phyloP scores from a whole-genome alignment of 176 grass and related monocot species.

The Alopecurus myosuroides region DNA sequence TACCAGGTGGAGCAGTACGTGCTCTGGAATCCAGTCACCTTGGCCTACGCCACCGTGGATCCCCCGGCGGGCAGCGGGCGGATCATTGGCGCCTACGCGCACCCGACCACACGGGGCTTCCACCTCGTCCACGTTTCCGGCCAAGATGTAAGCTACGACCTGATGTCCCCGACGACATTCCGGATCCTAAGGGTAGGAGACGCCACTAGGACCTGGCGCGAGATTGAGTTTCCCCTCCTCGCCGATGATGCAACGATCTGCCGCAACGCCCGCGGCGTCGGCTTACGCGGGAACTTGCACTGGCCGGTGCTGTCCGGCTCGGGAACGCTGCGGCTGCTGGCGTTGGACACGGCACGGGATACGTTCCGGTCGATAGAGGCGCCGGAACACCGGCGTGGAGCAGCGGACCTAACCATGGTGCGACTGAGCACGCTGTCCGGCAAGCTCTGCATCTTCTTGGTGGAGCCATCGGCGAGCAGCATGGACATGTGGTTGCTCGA shows the following conservation, averaged over 20 bases:
- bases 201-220: background rate
- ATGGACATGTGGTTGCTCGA: slow-evolving; percentile 2
- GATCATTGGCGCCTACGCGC: background rate
- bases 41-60: background rate
- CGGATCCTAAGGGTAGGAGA: background rate
- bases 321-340: background rate
- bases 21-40: background rate
- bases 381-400: background rate
- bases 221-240: slow-evolving; percentile 9
- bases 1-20: background rate
- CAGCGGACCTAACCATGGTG: background rate
- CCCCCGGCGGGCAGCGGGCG: background rate
- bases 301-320: background rate
- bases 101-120: background rate
- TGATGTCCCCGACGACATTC: background rate
- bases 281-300: background rate
- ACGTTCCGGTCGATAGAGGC: background rate
- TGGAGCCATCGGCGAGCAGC: background rate
- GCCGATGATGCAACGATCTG: background rate
- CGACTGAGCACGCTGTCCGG: background rate
- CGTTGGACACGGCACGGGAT: background rate
- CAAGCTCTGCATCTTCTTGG: background rate
- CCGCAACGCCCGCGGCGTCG: background rate
- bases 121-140: background rate
- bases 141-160: background rate